phyloP scores from a whole-genome alignment of 2,329 filamentous ascomycete genomes.

The Colletotrichum abscissum region DNA sequence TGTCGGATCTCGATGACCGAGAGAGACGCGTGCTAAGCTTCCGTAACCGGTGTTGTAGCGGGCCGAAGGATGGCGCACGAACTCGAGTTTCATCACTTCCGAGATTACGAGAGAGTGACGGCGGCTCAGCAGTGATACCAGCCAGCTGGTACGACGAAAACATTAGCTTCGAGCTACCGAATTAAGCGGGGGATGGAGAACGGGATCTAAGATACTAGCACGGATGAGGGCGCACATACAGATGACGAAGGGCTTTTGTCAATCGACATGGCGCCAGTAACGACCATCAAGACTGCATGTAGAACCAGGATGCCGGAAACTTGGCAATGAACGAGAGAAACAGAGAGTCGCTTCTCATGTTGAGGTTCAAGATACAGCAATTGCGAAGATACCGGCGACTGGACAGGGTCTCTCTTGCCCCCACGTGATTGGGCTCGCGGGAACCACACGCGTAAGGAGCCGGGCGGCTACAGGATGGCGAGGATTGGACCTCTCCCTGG shows the following conservation, averaged over 20 bases:
- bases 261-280: neutral
- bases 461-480: too few species aligned
- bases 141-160: neutral
- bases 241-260: neutral
- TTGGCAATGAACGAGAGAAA: neutral
- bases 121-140: neutral
- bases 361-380: too few species aligned
- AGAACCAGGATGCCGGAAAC: neutral
- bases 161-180: neutral
- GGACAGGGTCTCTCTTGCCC: too few species aligned
- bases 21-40: neutral
- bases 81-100: too few species aligned
- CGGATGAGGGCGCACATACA: neutral
- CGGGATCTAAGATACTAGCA: neutral
- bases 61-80: neutral
- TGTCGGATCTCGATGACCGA: neutral
- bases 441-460: too few species aligned
- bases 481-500: too few species aligned
- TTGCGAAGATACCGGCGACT: too few species aligned
- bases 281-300: neutral
- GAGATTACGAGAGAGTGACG: too few species aligned
- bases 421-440: too few species aligned
- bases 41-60: neutral
- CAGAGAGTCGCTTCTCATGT: too few species aligned
- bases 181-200: neutral